Conservation (phyloP, 1,284 basidiomycete species). For the Ustilago hordei region DNA sequence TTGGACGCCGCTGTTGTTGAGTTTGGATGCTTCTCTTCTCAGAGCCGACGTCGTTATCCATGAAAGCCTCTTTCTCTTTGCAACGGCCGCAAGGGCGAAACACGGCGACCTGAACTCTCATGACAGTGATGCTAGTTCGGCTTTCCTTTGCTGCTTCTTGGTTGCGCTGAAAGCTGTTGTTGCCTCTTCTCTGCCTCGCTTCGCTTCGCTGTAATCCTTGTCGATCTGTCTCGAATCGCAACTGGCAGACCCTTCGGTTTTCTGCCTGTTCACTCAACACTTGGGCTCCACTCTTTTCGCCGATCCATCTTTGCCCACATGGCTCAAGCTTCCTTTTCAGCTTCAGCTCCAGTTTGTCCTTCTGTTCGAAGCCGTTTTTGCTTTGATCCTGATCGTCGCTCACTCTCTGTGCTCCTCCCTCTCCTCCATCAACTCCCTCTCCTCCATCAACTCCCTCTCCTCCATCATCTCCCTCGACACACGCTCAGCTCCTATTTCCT, state of each 20-base stretch:
- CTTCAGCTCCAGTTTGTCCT: not conserved
- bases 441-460: not conserved
- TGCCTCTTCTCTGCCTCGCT: slow-evolving; percentile 4
- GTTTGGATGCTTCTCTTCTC: slow-evolving; percentile 1
- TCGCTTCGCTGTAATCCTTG: not conserved
- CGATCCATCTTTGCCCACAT: slow-evolving; percentile 8
- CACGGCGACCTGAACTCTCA: no score
- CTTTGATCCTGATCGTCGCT: not conserved
- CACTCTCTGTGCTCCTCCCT: not conserved
- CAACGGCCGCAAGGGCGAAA: not conserved
- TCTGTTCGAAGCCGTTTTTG: not conserved
- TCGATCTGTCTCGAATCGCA: slow-evolving; percentile 15
- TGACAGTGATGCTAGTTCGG: no score
- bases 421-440: not conserved
- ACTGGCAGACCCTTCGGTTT: slow-evolving; percentile 8
- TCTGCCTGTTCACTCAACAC: not conserved
- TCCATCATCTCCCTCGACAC: not conserved
- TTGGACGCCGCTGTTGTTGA: not conserved
- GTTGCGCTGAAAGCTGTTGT: slow-evolving; percentile 2
- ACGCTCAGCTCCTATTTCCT: slow-evolving; percentile 7
- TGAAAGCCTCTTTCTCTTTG: not conserved
- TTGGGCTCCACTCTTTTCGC: not conserved
- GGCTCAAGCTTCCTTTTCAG: not conserved
- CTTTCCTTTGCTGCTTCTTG: not conserved
- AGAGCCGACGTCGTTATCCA: not conserved